Base-by-base conservation (phyloP, 2,329 filamentous ascomycete species). In the Paraphoma chrysanthemicola region DNA sequence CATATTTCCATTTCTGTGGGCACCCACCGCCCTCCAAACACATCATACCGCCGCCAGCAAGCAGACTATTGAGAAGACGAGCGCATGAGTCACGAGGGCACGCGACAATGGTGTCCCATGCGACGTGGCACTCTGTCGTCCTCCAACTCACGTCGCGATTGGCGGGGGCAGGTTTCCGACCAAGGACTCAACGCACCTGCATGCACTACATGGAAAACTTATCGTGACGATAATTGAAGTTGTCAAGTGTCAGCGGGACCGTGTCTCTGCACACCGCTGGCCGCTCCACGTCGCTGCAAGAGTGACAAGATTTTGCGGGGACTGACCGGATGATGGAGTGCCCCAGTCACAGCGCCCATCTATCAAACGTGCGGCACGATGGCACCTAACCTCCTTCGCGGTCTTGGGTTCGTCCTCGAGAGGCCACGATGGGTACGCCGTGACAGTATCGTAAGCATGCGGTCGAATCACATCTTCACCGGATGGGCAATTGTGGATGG, bases 1-100 rank as follows among this genome's bases (percentile, higher is more conserved):
- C 23, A 23, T 23, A 23, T 23, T 23, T 23, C 23, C 23, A 23
- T 2, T 23, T 23, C 23, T 23, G 23, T 23, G 23, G 23, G 23
- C 23, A 23, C 23, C 23, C 23, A 23, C 23, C 23, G 23, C 23
- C 23, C 23, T 23, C 23, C 33, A 10, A 10, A 10, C 10, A 36
- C 33, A 10, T 10, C 33, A 36, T 10, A 14, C 14, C 33, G 33
- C 14, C 33, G 9, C 33, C 33, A 36, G 14, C 33, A 14, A 14
- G 9, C 33, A 10, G 10, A 36, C 14, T 14, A 14, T 36, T 14
- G 47, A 46, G 53, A 51, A 66, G 57, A 64, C 64, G 60, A 57
- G 64, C 64, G 64, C 60, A 59, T 44, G 14, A 36, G 33, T 57
- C 53, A 60, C 55, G 51, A 33, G 51, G 33, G 9, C 49, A 36